Evolutionary conservation across 2,329 filamentous ascomycete species (phyloP).

Genomic region (Aspergillus persii): DNA sequence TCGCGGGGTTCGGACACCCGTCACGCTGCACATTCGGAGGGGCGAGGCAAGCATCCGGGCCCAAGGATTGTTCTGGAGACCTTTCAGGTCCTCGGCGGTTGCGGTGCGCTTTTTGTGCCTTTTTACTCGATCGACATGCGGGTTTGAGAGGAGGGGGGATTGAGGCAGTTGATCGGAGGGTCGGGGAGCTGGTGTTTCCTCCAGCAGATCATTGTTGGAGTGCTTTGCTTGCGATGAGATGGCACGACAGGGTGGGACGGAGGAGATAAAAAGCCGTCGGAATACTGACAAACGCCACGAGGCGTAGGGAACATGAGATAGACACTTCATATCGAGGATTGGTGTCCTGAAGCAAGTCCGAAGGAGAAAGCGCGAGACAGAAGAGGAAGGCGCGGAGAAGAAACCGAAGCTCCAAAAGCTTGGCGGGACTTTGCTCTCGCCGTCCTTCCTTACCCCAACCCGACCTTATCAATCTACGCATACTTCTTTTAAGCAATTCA

Average conservation of each 20-base stretch:
- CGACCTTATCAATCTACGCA: background rate
- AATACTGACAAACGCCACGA: constrained; percentile 33
- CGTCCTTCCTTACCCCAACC: background rate
- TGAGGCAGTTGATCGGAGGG: constrained; percentile 36
- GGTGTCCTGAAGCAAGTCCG: background rate
- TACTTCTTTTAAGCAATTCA: background rate
- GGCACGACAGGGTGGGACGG: constrained; percentile 7
- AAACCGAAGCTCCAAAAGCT: constrained; percentile 1
- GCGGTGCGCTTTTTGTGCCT: constrained; percentile 26
- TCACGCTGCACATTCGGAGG: constrained; percentile 32
- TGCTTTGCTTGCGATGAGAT: constrained; percentile 11
- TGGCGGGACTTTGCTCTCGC: constrained; percentile 1
- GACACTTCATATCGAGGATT: constrained; percentile 25
- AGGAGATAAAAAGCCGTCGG: constrained; percentile 18
- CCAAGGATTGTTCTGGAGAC: constrained; percentile 40
- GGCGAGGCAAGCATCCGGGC: constrained; percentile 40
- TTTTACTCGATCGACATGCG: constrained; percentile 17
- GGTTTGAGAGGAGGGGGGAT: constrained; percentile 33
- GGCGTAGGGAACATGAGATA: constrained; percentile 27
- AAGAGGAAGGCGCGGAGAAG: constrained; percentile 3
- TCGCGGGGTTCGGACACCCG: constrained; percentile 33
- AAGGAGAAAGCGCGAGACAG: constrained; percentile 7
- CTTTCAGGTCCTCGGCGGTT: constrained; percentile 23
- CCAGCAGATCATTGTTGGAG: background rate
- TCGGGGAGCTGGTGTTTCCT: background rate